Evolutionary conservation across 176 grass and related monocot genomes (phyloP).

Genomic region (Echinochloa phyllopogon): DNA sequence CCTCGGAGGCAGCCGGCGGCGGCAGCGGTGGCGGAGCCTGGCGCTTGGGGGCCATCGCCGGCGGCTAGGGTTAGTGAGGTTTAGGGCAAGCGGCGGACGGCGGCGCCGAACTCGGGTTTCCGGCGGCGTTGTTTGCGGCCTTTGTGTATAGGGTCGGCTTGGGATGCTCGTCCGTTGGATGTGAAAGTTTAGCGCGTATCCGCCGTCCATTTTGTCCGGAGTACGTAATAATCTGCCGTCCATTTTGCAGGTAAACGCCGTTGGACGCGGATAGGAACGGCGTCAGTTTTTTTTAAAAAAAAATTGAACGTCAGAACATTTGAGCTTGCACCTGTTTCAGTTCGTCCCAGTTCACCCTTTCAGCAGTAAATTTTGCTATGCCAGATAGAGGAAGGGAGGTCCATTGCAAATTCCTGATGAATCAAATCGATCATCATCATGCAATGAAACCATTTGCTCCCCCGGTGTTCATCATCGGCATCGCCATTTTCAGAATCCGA

Average conservation of each 20-base stretch:
- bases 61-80: constrained; percentile 25
- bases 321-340: not conserved
- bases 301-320: not conserved
- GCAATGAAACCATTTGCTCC: no score
- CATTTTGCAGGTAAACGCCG: no score
- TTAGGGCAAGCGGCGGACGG: not conserved
- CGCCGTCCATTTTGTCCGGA: not conserved
- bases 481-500: not conserved
- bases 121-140: not conserved
- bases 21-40: not conserved
- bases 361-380: not conserved
- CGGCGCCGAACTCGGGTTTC: not conserved
- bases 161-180: not conserved
- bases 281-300: no score
- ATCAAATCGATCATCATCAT: no score
- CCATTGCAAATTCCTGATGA: not conserved
- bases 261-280: not conserved
- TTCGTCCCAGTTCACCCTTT: not conserved
- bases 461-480: not conserved
- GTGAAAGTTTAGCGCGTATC: not conserved
- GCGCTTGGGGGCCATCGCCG: constrained; percentile 60
- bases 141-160: not conserved
- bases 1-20: constrained; percentile 19
- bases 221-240: no score
- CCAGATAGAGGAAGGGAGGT: not conserved